A percentile compares a stretch with the other conserved stretches of the same genome.
Evolutionary conservation across 257 asterid genomes (phyloP).

Genomic region (Coffea eugenioides): DNA sequence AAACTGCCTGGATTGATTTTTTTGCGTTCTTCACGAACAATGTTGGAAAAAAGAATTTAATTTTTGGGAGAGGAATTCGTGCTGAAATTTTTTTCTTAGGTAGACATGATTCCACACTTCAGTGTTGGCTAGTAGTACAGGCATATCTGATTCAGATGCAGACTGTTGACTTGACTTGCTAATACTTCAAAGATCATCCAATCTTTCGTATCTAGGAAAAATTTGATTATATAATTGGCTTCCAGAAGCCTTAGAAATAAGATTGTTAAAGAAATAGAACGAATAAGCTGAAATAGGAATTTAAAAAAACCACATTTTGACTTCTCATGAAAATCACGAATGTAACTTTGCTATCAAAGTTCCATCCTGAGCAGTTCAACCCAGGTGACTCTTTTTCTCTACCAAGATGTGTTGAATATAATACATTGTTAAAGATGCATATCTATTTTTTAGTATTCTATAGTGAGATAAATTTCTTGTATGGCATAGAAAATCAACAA

Average conservation of each 20-base stretch:
- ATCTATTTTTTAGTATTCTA: too few relatives aligned
- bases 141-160: neutral
- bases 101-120: neutral
- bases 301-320: neutral
- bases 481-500: neutral
- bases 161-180: neutral
- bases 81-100: neutral
- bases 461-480: neutral
- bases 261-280: neutral
- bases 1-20: neutral
- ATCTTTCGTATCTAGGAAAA: neutral
- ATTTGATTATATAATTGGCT: neutral
- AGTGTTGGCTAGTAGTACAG: neutral
- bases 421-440: neutral
- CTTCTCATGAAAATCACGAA: neutral
- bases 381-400: neutral
- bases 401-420: neutral
- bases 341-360: neutral
- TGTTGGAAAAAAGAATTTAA: too few relatives aligned
- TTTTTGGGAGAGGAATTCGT: neutral
- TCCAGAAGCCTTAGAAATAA: neutral
- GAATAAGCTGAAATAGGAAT: neutral
- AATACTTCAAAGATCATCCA: too few relatives aligned
- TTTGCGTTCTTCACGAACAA: too few relatives aligned
- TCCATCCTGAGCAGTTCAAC: neutral